Percentiles rank a stretch among this genome's conserved stretches.
These are phyloP conservation scores for Chaetomium sp. DNA, from an alignment of 2,329 filamentous ascomycete species.

Conservation along the genomic window DNA sequence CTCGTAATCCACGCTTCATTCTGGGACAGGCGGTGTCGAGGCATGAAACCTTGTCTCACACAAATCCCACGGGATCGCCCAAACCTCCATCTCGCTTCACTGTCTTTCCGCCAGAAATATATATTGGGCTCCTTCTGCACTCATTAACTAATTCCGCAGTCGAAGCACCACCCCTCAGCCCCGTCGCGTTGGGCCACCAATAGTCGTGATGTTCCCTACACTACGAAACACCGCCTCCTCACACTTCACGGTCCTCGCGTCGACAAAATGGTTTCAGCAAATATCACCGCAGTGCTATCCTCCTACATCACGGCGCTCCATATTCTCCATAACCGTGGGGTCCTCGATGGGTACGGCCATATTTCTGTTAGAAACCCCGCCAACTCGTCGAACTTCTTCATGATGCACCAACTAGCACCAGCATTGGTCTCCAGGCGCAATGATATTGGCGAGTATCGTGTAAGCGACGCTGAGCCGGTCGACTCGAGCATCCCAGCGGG, in stretches of 20 bases:
- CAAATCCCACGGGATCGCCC: too few relatives aligned
- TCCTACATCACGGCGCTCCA: slow-evolving; percentile 38
- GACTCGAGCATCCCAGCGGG: slow-evolving; percentile 29
- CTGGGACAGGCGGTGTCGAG: too few relatives aligned
- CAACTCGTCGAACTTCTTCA: slow-evolving; percentile 40
- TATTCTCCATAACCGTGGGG: slow-evolving; percentile 44
- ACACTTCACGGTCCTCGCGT: not conserved
- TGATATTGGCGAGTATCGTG: slow-evolving; percentile 42
- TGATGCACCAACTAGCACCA: slow-evolving; percentile 42
- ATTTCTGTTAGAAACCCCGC: slow-evolving; percentile 45
- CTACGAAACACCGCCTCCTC: too few relatives aligned
- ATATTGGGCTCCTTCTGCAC: too few relatives aligned
- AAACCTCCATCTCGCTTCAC: too few relatives aligned
- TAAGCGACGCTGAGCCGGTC: slow-evolving; percentile 37
- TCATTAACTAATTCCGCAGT: too few relatives aligned
- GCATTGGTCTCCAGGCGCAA: slow-evolving; percentile 36
- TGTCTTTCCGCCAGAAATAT: too few relatives aligned
- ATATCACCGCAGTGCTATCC: not conserved
- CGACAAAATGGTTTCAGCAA: not conserved
- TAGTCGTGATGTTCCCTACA: too few relatives aligned
- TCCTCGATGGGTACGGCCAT: slow-evolving; percentile 50
- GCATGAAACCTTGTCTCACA: too few relatives aligned
- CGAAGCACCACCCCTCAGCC: too few relatives aligned
- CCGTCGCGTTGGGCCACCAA: too few relatives aligned
- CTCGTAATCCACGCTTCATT: too few relatives aligned